Base-by-base conservation (phyloP, 1,139 yeast species). In the Kazachstania sp. region DNA sequence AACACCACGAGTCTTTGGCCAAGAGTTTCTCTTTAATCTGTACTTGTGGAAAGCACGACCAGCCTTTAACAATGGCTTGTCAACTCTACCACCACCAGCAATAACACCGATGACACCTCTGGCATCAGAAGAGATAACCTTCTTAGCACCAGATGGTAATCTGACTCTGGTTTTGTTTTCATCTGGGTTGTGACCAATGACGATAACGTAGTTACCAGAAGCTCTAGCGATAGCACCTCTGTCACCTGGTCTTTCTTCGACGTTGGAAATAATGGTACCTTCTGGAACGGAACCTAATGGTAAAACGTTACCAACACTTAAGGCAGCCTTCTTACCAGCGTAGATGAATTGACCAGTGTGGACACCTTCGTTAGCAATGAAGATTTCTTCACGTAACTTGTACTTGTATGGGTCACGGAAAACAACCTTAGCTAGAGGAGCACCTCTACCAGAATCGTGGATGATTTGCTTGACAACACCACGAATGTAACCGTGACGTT, bases 1-100 rank as follows among this genome's bases (percentile, higher is more conserved):
- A 74, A 88, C 97, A 88, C 97, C 97, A 81, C 97, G 87, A 72
- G 97, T 90, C 86, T 86, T 87, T 78, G 97, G 97, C 97, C 97
- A 88, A 64, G 95, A 86, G 95, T 90, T 86, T 80, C 97, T 83
- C 94, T 90, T 88, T 70, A 87, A 95, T 79, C 78, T 87, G 92
- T 83, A 87, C 81, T 92, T 92, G 88, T 88, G 96, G 95, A 81
- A 90, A 62, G 97, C 97, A 81, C 95, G 88, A 79, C 97, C 97
- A 71, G 97, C 97, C 86, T 90, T 90, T 74, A 90, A 85, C 78
- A 92, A 81, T 76, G 97, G 97, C 81, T 90, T 90, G 78, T 90
- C 97, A 69, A 87, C 86, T 85, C 97, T 90, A 77, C 97, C 97
- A 81, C 97, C 97, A 79, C 97, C 97, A 71, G 97, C 97, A 73